Conservation (phyloP, 2,329 filamentous ascomycete species). For the Diplodia scrobiculata region DNA sequence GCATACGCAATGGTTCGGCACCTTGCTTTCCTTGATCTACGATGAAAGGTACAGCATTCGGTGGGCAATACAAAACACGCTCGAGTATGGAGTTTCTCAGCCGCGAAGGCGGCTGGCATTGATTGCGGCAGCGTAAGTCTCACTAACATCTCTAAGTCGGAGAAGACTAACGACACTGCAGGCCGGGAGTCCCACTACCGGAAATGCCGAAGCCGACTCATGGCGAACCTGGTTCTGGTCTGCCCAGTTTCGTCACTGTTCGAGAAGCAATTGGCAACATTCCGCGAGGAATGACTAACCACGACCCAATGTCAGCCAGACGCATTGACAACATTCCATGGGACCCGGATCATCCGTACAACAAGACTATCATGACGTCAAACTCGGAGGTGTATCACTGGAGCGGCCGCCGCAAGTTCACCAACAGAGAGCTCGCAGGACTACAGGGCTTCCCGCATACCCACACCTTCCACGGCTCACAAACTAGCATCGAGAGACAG, state of each 20-base stretch:
- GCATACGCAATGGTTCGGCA: conserved; percentile 37
- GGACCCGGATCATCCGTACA: not conserved
- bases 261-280: not conserved
- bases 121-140: conserved; percentile 6
- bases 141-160: too few relatives aligned
- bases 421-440: conserved; percentile 14
- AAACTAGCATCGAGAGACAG: not conserved
- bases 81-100: conserved; percentile 12
- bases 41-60: conserved; percentile 1
- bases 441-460: conserved; percentile 14
- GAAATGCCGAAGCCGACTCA: not conserved
- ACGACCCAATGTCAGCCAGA: not conserved
- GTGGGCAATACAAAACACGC: not conserved
- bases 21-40: conserved; percentile 57
- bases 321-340: not conserved
- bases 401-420: not conserved
- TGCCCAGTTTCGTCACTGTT: not conserved
- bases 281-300: not conserved
- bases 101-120: conserved; percentile 3
- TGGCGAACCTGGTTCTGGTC: not conserved
- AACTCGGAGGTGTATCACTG: not conserved
- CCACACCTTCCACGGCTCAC: not conserved
- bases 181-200: conserved; percentile 6
- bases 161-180: not conserved
- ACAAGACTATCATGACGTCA: not conserved